Conservation (phyloP, 2,329 filamentous ascomycete species). For the Monosporascus sp. region DNA sequence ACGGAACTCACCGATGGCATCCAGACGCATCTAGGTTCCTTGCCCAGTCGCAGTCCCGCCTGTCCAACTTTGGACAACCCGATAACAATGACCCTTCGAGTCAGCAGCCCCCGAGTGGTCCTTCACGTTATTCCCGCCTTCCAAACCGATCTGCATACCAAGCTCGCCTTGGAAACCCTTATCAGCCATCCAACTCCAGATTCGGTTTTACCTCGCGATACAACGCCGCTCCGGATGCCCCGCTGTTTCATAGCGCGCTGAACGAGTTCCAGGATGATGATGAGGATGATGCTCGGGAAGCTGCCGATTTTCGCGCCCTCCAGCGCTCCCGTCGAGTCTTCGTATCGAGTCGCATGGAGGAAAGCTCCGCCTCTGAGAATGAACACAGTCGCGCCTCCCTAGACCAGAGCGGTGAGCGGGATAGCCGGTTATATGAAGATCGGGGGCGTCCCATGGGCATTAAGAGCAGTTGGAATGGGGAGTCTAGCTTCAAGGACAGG, state of each 20-base stretch:
- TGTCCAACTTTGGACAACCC: slow-evolving; percentile 66
- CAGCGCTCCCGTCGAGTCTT: slow-evolving; percentile 87
- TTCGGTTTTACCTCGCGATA: slow-evolving; percentile 79
- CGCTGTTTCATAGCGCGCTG: slow-evolving; percentile 87
- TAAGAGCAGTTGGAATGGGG: slow-evolving; percentile 60
- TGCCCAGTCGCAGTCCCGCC: slow-evolving; percentile 88
- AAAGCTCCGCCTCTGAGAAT: slow-evolving; percentile 78
- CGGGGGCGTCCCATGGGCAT: slow-evolving; percentile 47
- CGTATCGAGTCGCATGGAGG: slow-evolving; percentile 73
- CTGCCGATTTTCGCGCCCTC: slow-evolving; percentile 88
- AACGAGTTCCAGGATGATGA: slow-evolving; percentile 92
- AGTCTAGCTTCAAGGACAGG: slow-evolving; percentile 36
- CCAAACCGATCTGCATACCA: slow-evolving; percentile 24
- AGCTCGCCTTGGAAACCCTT: slow-evolving; percentile 60
- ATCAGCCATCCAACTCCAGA: slow-evolving; percentile 66
- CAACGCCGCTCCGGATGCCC: slow-evolving; percentile 68
- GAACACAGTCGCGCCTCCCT: slow-evolving; percentile 55
- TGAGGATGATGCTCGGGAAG: slow-evolving; percentile 86
- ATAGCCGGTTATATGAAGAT: slow-evolving; percentile 38
- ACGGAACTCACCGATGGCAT: slow-evolving; percentile 12
- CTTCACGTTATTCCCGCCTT: slow-evolving; percentile 23
- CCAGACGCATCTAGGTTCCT: slow-evolving; percentile 94
- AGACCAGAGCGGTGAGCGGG: slow-evolving; percentile 48
- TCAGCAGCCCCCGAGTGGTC: slow-evolving; percentile 25
- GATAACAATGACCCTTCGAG: slow-evolving; percentile 37